Base-by-base conservation (phyloP, 257 asterid species). In the Prunella vulgaris region DNA sequence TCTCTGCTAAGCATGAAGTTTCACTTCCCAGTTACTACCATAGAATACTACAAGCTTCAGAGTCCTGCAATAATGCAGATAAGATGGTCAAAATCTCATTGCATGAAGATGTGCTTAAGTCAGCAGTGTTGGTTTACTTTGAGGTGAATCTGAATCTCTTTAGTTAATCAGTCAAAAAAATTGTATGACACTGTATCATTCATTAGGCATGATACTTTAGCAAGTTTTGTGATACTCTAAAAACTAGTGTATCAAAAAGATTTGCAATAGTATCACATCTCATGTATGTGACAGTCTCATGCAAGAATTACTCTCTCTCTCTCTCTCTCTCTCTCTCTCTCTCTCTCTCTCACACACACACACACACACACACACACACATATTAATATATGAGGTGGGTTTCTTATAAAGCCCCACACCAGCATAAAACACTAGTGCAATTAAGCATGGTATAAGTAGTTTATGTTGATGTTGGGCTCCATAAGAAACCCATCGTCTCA, bases 91-190 rank as follows among this genome's bases (percentile, higher is more conserved):
- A 72, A 57, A 57, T 91, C 75, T 83, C 96, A 37, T 51, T 91
- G 82, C 88, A 89, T 71, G 97, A 89, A 75, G 81, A 79, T 62
- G 92, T 94, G 69, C 75, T 94, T n/a, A 76, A 72, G 53, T 94
- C 99, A 14, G 96, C 93, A 51, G 82, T 87, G 25, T 72, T 79
- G 15, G 93, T 86, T 44, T 89, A 86, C 84, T 94, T 86, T 71
- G 80, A 89, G 86, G 99, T 89, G 78, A 80, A 85, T 72, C 25
- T 20, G 61, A 51, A 24, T 30, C 58, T 59, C 51, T 27, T 74
- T 74, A 18, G 35, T 10, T 56, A 63, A 21, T 58, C 24, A 0
- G 7, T 52, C 18, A 17, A 22, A 32, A 44, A 20, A n/a, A n/a
- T n/a, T n/a, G n/a, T n/a, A n/a, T n/a, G n/a, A n/a, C n/a, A n/a